phyloP scores from a whole-genome alignment of 768 basidiomycete genomes.

The Pluteus cervinus region DNA sequence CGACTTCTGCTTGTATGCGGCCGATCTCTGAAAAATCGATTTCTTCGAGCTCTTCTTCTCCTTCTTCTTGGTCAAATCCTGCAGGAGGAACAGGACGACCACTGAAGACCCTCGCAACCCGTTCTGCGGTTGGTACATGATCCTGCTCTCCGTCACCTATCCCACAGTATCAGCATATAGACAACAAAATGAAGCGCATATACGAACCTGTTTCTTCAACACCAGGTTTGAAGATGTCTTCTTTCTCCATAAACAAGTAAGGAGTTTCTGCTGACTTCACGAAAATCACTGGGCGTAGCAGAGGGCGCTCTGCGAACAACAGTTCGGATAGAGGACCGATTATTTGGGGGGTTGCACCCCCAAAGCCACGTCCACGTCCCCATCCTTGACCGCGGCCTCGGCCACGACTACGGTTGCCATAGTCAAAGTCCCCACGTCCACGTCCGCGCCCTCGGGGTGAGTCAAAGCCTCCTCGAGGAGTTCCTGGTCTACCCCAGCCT shows the following conservation, averaged over 20 bases:
- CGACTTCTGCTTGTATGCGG: too few species aligned
- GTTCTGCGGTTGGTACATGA: conserved; percentile 67
- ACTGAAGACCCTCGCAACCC: conserved; percentile 58
- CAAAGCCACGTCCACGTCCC: conserved; percentile 11
- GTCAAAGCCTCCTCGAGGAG: conserved; percentile 7
- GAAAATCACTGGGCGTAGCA: conserved; percentile 63
- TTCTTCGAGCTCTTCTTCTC: conserved; percentile 41
- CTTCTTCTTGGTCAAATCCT: conserved; percentile 16
- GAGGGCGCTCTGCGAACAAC: conserved; percentile 51
- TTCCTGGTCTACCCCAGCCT: conserved; percentile 15
- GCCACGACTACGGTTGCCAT: conserved; percentile 13
- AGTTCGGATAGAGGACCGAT: conserved; percentile 44
- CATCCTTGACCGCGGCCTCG: conserved; percentile 20
- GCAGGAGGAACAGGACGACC: conserved; percentile 17
- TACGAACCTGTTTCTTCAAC: conserved; percentile 47
- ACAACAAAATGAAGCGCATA: conserved; percentile 5
- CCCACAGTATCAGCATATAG: conserved; percentile 1
- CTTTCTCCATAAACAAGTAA: conserved; percentile 49
- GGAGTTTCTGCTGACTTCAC: conserved; percentile 51
- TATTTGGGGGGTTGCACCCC: conserved; percentile 15
- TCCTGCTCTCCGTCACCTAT: conserved; percentile 44
- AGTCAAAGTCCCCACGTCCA: conserved; percentile 18
- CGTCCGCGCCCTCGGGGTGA: conserved; percentile 17
- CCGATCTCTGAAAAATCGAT: too few species aligned
- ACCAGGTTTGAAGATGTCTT: conserved; percentile 54